A percentile compares a stretch with the other conserved stretches of the same genome.
These are phyloP conservation scores for Cyclotella sp. DNA, from an alignment of 108 stramenopile genomes.

Conservation along the genomic window DNA sequence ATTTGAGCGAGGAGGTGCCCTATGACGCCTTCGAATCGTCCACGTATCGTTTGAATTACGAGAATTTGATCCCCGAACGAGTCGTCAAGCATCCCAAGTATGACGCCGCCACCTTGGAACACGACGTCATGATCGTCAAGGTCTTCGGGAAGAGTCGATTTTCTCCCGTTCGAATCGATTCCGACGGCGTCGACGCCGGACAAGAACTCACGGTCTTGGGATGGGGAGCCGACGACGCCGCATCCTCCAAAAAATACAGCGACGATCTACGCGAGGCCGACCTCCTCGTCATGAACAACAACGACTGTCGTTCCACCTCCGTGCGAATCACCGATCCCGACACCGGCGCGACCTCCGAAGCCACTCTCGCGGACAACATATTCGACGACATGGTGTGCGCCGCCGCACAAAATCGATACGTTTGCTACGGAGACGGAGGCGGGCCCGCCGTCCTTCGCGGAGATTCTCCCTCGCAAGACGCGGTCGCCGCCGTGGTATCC, in stretches of 20 bases:
- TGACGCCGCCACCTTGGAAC: conserved; percentile 34
- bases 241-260: conserved; percentile 16
- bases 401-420: conserved; percentile 21
- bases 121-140: conserved; percentile 51
- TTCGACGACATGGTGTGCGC: conserved; percentile 68
- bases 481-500: conserved; percentile 48
- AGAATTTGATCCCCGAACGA: conserved; percentile 44
- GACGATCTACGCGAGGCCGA: conserved; percentile 24
- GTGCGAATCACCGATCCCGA: conserved; percentile 33
- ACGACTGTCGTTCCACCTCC: conserved; percentile 14
- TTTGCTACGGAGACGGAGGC: conserved; percentile 61
- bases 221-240: conserved; percentile 33
- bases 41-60: conserved; percentile 36
- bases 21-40: conserved; percentile 23
- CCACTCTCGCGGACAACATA: conserved; percentile 34
- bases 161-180: conserved; percentile 11
- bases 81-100: conserved; percentile 33
- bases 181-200: neutral
- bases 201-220: conserved; percentile 34
- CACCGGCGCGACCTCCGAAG: neutral
- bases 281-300: conserved; percentile 25
- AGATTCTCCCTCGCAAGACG: conserved; percentile 24
- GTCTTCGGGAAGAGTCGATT: conserved; percentile 36
- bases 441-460: conserved; percentile 41
- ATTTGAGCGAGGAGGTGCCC: conserved; percentile 29